Evolutionary conservation across 768 basidiomycete species (phyloP), one percentile per base, ranked within the genome.

Genomic region (Lactarius sp.): DNA sequence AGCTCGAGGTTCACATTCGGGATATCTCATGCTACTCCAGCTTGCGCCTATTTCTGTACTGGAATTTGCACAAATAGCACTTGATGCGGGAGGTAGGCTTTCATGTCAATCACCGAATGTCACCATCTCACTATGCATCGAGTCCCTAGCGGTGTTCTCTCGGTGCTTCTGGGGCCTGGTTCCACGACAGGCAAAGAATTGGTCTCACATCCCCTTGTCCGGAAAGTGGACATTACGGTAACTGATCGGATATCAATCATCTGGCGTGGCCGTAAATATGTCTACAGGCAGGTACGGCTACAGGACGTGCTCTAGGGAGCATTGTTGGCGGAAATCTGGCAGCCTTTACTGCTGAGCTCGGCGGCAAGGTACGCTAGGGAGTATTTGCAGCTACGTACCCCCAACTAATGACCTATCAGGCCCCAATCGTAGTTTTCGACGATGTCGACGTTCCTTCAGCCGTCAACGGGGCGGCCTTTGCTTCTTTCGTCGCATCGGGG

Each of bases 151-250:
- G 87, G 86, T 22, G 88, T 92, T 0, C 76, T 94, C 10, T 82
- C 85, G 13, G 80, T 93, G 44, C 78, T 94, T 34, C 87, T 89
- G 8, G 91, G 91, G n/a, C 78, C 77, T 50, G 91, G 92, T 5
- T 71, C 75, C 31, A 79, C 77, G 7, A 85, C 86, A 1, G 92
- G 88, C 9, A 83, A 78, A 70, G 78, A 81, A 33, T 79, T 94
- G 34, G 83, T 85, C 31, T 80, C 82, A 39, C 80, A 92, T 73
- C 82, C 84, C 3, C 71, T 84, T 51, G 76, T 94, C 50, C 82
- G 84, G 56, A 94, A 94, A 72, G 88, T 94, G 18, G 92, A 94
- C 69, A 77, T 94, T 34, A 94, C 92, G 6, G 92, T 90, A 70
- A 72, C 83, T 69, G 27, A 18, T 39, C 12, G 39, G 1, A 33